Base-by-base conservation (phyloP, 805 yeast species). In the Saccharomyces eubayanus region DNA sequence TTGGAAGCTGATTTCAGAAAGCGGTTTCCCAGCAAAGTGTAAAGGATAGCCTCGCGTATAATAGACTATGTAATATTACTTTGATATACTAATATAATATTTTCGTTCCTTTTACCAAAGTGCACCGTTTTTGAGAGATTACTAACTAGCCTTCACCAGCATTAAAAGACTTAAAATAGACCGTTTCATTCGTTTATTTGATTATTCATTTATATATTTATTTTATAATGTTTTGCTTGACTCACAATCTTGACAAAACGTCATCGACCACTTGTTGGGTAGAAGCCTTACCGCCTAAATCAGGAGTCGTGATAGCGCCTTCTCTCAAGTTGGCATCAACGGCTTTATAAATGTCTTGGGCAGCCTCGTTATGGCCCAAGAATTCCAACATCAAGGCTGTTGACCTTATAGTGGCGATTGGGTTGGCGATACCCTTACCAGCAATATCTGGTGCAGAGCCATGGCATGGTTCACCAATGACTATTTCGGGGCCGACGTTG, bases 371-470 rank as follows among this genome's bases (percentile, higher is more conserved):
- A 75, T 86, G 81, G 57, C 98, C 98, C 83, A 94, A 82, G 77
- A 94, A 92, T 76, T 94, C 98, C 72, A 94, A 82, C 96, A 94
- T 85, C 70, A 94, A 79, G 54, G 98, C 99, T 55, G 97, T 85
- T 30, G 99, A 94, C 76, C 99, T 85, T 70, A 94, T 92, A 51
- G 99, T 94, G 54, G 99, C 99, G 66, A 94, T 84, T 60, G 99
- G 99, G 80, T 92, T 92, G 51, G 97, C 81, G 64, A 89, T 88
- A 65, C 94, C 94, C 73, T 80, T 84, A 64, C 99, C 99, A 70
- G 91, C 96, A 62, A 94, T 94, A 72, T 94, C 99, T 54, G 99
- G 99, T 53, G 99, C 99, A 53, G 96, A 88, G 57, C 99, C 99
- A 75, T 94, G 99, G 70, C 97, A 91, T 69, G 99, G 99, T 76